These are phyloP conservation scores for Cladobotryum protrusum DNA, from an alignment of 2,329 filamentous ascomycete species.

Conservation along the genomic window DNA sequence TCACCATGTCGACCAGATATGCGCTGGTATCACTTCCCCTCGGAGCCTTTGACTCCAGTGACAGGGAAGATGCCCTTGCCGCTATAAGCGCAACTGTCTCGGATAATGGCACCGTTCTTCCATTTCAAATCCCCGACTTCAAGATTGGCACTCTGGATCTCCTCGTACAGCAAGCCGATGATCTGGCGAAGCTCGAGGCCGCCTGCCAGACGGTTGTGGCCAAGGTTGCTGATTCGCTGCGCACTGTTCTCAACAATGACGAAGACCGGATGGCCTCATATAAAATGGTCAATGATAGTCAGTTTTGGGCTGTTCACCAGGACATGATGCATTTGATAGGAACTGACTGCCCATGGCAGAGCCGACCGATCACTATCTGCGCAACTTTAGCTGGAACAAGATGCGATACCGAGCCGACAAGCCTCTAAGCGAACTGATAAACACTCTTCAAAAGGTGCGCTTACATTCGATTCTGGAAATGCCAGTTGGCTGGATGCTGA, in stretches of 20 bases:
- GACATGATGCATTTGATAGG: background rate
- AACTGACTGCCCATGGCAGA: slow-evolving; percentile 49
- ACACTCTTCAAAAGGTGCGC: slow-evolving; percentile 75
- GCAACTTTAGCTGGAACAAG: slow-evolving; percentile 92
- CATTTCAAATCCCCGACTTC: slow-evolving; percentile 85
- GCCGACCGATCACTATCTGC: slow-evolving; percentile 90
- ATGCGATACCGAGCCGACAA: slow-evolving; percentile 95
- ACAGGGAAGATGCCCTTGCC: slow-evolving; percentile 74
- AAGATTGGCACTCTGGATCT: slow-evolving; percentile 97
- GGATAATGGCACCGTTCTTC: slow-evolving; percentile 68
- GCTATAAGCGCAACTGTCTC: slow-evolving; percentile 67
- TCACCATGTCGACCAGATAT: slow-evolving; percentile 57
- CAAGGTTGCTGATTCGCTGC: slow-evolving; percentile 83
- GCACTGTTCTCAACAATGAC: slow-evolving; percentile 74
- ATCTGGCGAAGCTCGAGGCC: slow-evolving; percentile 79
- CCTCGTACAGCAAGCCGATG: slow-evolving; percentile 92
- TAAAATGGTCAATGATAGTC: slow-evolving; percentile 92
- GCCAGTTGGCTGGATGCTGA: background rate
- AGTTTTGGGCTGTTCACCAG: slow-evolving; percentile 26
- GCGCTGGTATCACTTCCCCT: slow-evolving; percentile 85
- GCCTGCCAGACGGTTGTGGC: slow-evolving; percentile 74
- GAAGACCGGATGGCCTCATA: slow-evolving; percentile 77
- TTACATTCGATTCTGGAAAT: background rate
- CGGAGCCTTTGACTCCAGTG: slow-evolving; percentile 73
- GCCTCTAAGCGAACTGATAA: slow-evolving; percentile 78